Conservation (phyloP, 108 stramenopile genomes). For the Skeletonema tropicum region DNA sequence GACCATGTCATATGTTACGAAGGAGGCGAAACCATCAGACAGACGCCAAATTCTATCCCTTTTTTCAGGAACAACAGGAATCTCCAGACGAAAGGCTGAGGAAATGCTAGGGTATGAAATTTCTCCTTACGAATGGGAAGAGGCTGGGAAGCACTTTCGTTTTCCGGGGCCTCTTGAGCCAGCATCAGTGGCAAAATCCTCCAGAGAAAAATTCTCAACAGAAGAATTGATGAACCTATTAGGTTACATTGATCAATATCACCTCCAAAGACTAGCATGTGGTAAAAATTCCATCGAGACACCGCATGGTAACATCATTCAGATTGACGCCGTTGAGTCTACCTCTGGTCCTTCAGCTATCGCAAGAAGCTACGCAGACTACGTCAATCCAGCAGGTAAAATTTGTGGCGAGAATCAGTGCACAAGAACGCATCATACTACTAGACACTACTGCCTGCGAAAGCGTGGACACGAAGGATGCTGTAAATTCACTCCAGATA, state of each 20-base stretch:
- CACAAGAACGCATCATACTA: not conserved
- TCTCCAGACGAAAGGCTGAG: too few species aligned
- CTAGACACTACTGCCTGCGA: not conserved
- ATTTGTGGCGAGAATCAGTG: not conserved
- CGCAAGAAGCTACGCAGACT: not conserved
- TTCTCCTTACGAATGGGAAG: not conserved
- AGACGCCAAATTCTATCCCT: too few species aligned
- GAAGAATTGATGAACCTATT: not conserved
- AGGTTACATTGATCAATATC: not conserved
- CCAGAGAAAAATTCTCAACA: not conserved
- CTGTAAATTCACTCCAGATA: not conserved
- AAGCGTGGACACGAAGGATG: not conserved
- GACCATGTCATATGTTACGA: too few species aligned
- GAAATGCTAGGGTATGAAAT: not conserved
- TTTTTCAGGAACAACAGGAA: too few species aligned
- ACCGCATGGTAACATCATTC: not conserved
- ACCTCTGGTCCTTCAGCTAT: not conserved
- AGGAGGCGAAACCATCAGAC: too few species aligned
- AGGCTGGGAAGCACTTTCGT: not conserved
- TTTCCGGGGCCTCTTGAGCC: not conserved
- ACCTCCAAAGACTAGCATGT: not conserved
- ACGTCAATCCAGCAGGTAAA: not conserved
- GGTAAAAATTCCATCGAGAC: not conserved
- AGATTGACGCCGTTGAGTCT: not conserved
- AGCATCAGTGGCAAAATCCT: not conserved